Evolutionary conservation across 192 early-diverging fungal species (phyloP), one percentile per base, ranked within the genome.

Genomic region (Backusella tuberculispora): DNA sequence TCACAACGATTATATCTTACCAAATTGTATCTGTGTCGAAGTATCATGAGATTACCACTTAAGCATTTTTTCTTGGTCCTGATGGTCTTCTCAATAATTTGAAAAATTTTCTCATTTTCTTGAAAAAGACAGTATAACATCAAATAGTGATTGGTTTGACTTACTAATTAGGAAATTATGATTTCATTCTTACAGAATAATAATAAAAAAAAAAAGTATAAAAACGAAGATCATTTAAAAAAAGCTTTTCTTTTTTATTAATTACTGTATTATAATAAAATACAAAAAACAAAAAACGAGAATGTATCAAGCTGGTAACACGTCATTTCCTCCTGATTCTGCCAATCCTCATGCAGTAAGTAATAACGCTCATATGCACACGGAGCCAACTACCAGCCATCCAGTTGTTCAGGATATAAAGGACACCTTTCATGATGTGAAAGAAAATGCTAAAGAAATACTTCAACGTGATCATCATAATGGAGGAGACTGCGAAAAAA

Each of bases 341-440:
- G 3, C 40, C 4, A 21, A 19, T 34, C 34, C 66, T 43, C 66
- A 67, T 19, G 10, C 37, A 67, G 66, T n/a, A n/a, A 2, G 19
- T 60, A 60, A 60, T 60, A 60, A 26, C 1, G 21, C 6, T 34
- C 50, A 19, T 15, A 21, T 4, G 50, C 50, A 21, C 50, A 53
- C n/a, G 50, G 17, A 53, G 17, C 50, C 21, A 43, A 19, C 41
- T 38, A 67, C 17, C 56, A 72, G 3, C 1, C 72, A 26, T 64
- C 72, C 72, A 43, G 24, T 46, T 3, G 19, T 70, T 29, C 68
- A 70, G 45, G 72, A 56, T 38, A 64, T 73, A 21, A 73, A 65
- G 41, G 60, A 53, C 5, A 40, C 63, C 9, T 26, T 73, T 12
- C 60, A 73, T 38, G 60, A 64, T 19, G 37, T 73, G 14, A 73